Conservation (phyloP, 2,329 filamentous ascomycete genomes). For the Neonectria ditissima region DNA sequence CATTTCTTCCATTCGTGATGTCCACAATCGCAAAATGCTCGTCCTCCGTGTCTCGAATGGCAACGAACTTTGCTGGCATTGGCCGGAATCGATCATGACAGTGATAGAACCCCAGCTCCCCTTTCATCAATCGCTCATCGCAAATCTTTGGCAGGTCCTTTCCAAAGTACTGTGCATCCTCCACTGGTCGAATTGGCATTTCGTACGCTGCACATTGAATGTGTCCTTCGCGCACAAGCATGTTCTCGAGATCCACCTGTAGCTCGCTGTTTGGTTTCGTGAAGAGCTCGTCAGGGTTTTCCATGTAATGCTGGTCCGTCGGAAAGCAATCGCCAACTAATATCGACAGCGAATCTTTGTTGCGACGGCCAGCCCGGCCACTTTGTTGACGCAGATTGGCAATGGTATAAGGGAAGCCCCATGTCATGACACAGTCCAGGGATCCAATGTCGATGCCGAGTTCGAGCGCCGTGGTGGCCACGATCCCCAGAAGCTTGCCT, state of each 20-base stretch:
- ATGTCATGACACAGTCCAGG: constrained; percentile 91
- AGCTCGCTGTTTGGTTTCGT: constrained; percentile 90
- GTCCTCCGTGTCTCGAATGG: constrained; percentile 88
- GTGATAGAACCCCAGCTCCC: constrained; percentile 86
- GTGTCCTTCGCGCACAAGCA: constrained; percentile 92
- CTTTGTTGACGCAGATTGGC: constrained; percentile 95
- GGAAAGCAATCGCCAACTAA: constrained; percentile 90
- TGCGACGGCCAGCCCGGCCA: constrained; percentile 89
- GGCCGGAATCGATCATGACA: constrained; percentile 91
- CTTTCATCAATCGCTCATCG: constrained; percentile 77
- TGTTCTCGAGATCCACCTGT: constrained; percentile 91
- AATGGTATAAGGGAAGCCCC: constrained; percentile 96
- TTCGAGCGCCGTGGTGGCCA: constrained; percentile 93
- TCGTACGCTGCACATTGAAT: constrained; percentile 96
- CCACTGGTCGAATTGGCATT: constrained; percentile 85
- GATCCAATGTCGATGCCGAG: constrained; percentile 95
- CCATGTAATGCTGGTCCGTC: constrained; percentile 97
- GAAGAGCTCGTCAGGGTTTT: constrained; percentile 93
- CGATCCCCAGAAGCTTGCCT: constrained; percentile 90
- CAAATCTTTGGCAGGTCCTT: constrained; percentile 78
- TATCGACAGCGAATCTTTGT: constrained; percentile 92
- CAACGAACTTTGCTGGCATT: constrained; percentile 82
- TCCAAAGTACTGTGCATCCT: constrained; percentile 85
- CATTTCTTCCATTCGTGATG: constrained; percentile 82
- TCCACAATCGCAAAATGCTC: constrained; percentile 96